Base-by-base conservation (phyloP, 306 rosid genomes). In the Argentina anserina region DNA sequence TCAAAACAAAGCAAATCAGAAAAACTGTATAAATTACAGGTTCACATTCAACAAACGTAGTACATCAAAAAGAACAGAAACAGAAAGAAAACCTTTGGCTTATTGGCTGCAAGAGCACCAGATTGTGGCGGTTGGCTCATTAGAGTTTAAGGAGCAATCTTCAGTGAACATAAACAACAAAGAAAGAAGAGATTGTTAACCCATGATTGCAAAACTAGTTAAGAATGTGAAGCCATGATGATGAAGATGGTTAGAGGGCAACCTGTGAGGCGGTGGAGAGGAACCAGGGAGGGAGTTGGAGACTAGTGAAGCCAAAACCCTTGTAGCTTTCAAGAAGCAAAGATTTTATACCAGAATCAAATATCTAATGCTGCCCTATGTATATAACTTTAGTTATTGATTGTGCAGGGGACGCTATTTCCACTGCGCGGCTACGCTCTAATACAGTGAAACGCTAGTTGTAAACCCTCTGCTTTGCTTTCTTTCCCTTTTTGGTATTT, bases 1-100 rank as follows among this genome's bases (percentile, higher is more conserved):
- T 71, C 42, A 71, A 49, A n/a, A 56, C 61, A 81, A 15, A 45
- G 68, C 13, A 66, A 60, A 71, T 75, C 36, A 53, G 58, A 36
- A 53, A 59, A 3, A 61, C 12, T 13, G 2, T 28, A 60, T 26
- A 33, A 15, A 61, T 37, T n/a, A n/a, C 26, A 7, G 20, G 11
- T 31, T 29, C 25, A 28, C 65, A 28, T 59, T 28, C 0, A 59
- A 28, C n/a, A 29, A 6, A 29, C 9, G 37, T 9, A 59, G 4
- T 21, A 14, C 29, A 21, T 53, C 60, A 23, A 9, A 21, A 9
- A 10, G n/a, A 21, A 1, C 21, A 25, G n/a, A 9, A 53, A 2
- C 7, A 2, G n/a, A n/a, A 50, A 50, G 0, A 26, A 50, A 60
- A 61, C 42, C 66, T 61, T 33, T 33, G n/a, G n/a, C n/a, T n/a